Evolutionary conservation across 768 basidiomycete species (phyloP), one percentile per base, ranked within the genome.

Genomic region (Suillus ampliporus): DNA sequence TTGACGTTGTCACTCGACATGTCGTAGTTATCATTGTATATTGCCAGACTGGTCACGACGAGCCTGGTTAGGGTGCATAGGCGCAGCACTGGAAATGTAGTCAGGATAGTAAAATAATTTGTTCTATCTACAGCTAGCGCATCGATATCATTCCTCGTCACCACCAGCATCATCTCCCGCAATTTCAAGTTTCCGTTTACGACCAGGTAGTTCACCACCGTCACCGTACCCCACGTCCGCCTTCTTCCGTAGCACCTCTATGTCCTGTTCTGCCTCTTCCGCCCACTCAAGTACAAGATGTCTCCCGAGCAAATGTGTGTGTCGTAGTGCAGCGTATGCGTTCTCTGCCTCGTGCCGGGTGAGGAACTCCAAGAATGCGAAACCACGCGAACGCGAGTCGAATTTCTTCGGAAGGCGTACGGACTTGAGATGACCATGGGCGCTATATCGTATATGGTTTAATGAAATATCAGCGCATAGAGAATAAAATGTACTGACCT

Each of bases 241-340:
- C 78, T 94, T 95, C 77, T 85, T 85, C 63, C 95, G 80, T 53
- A 97, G 72, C 60, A 73, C 82, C 35, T 92, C 91, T 58, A 96
- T 71, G 71, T 96, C 91, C 71, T 88, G 86, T 65, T 91, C 91
- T 3, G 81, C 89, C 61, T 92, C 91, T 68, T 90, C 85, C 1
- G 96, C 95, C 95, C 96, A 97, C 74, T 99, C 89, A 47, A 99
- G 79, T 4, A 99, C 95, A 48, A 99, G 78, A 83, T 99, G 97
- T 40, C 97, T 80, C 10, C 97, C 97, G 23, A 99, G 87, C 68
- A 99, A 88, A 82, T 99, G 97, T 0, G 96, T 97, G 76, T 99
- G 95, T 67, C 88, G 86, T 26, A 99, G 84, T 13, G 94, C 88
- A 31, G 85, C 86, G 74, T 90, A 94, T 0, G 94, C 97, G 47